Conservation (phyloP, 352 stramenopile genomes). For the Peronospora belbahrii region DNA sequence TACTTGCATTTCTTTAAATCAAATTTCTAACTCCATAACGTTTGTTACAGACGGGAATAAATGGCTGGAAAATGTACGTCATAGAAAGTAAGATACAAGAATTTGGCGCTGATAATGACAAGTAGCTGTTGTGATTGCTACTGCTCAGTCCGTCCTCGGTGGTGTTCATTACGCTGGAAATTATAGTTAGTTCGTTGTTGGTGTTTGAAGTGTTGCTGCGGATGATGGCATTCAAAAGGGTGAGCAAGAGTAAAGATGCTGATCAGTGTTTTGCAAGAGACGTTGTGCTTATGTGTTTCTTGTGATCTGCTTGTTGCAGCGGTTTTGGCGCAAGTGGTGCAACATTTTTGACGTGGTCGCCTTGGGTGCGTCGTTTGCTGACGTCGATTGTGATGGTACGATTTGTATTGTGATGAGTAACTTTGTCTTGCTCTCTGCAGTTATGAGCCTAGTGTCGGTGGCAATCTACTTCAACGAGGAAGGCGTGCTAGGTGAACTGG, state of each 20-base stretch:
- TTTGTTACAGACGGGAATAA: slow-evolving; percentile 45
- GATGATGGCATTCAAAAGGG: slow-evolving; percentile 72
- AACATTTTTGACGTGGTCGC: slow-evolving; percentile 82
- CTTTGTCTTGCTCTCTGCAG: slow-evolving; percentile 19
- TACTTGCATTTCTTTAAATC: not conserved
- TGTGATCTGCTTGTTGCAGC: slow-evolving; percentile 20
- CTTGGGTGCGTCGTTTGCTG: slow-evolving; percentile 29
- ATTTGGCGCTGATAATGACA: not conserved
- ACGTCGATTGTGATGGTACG: not conserved
- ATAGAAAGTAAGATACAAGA: not conserved
- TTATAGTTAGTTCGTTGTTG: slow-evolving; percentile 61
- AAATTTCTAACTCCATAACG: not conserved
- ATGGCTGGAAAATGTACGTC: slow-evolving; percentile 66
- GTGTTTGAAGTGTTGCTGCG: slow-evolving; percentile 74
- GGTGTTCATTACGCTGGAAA: slow-evolving; percentile 77
- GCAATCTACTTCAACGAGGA: slow-evolving; percentile 83
- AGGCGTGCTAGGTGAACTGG: slow-evolving; percentile 68
- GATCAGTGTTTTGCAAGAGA: not conserved
- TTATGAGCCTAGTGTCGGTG: slow-evolving; percentile 72
- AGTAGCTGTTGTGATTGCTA: not conserved
- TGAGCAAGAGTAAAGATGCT: slow-evolving; percentile 15
- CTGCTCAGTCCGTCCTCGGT: slow-evolving; percentile 48
- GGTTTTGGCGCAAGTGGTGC: slow-evolving; percentile 80
- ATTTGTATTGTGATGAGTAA: not conserved
- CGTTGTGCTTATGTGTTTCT: not conserved